phyloP scores from a whole-genome alignment of 352 stramenopile genomes.

The Phytophthora pisi region DNA sequence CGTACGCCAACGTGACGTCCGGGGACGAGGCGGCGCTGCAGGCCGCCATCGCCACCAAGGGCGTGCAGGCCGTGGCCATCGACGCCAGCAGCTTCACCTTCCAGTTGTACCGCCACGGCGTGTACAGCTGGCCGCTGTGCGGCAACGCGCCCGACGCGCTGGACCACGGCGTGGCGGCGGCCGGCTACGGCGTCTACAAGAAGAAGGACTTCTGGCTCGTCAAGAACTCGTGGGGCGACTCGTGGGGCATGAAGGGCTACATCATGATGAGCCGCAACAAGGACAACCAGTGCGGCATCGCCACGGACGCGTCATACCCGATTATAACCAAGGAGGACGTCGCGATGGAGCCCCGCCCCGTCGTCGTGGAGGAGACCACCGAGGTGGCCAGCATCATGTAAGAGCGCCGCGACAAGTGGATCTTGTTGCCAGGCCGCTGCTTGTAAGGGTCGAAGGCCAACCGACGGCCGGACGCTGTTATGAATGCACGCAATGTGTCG shows the following conservation, averaged over 20 bases:
- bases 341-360: slow-evolving; percentile 1
- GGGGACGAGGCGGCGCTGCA: slow-evolving; percentile 82
- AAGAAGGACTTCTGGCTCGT: slow-evolving; percentile 93
- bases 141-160: slow-evolving; percentile 88
- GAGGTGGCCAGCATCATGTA: slow-evolving; percentile 41
- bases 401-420: neutral
- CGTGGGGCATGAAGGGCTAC: slow-evolving; percentile 91
- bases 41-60: slow-evolving; percentile 76
- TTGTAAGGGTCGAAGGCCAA: slow-evolving; percentile 6
- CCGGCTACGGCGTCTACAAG: slow-evolving; percentile 90
- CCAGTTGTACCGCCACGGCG: slow-evolving; percentile 76
- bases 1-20: slow-evolving; percentile 71
- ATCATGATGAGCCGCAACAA: slow-evolving; percentile 86
- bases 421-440: neutral
- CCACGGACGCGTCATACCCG: slow-evolving; percentile 82
- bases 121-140: slow-evolving; percentile 62
- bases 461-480: slow-evolving; percentile 2
- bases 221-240: slow-evolving; percentile 93
- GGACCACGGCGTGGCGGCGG: slow-evolving; percentile 95
- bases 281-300: slow-evolving; percentile 95
- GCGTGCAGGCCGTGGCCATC: slow-evolving; percentile 86
- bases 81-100: slow-evolving; percentile 82
- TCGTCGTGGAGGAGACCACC: slow-evolving; percentile 22
- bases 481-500: slow-evolving; percentile 21
- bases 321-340: slow-evolving; percentile 41